Conservation (phyloP, 1,284 basidiomycete species). For the Tilletiopsis washingtonensis region DNA sequence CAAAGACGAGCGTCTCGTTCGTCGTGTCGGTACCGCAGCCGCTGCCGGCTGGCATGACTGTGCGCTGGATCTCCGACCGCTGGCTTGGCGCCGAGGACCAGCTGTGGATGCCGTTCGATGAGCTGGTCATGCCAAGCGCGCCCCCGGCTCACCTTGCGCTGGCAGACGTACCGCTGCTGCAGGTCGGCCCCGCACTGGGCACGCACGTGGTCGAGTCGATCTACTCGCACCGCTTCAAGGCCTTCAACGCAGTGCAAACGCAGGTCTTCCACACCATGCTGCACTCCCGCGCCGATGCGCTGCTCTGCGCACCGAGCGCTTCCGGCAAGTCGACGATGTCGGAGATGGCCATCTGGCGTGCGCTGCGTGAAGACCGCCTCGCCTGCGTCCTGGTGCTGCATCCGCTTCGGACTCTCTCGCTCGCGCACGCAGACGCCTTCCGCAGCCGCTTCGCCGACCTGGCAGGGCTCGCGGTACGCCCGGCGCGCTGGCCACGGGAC, state of each 20-base stretch:
- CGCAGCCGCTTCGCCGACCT: background rate
- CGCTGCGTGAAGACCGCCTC: slow-evolving; percentile 39
- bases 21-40: slow-evolving; percentile 58
- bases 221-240: slow-evolving; percentile 48
- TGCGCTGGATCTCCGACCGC: slow-evolving; percentile 77
- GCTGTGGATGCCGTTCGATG: slow-evolving; percentile 59
- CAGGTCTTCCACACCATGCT: slow-evolving; percentile 79
- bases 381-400: slow-evolving; percentile 1
- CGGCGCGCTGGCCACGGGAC: background rate
- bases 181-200: slow-evolving; percentile 51
- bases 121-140: slow-evolving; percentile 67
- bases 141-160: slow-evolving; percentile 62
- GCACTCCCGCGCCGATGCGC: slow-evolving; percentile 62
- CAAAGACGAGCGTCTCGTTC: slow-evolving; percentile 62
- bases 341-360: slow-evolving; percentile 64
- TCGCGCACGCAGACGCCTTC: background rate
- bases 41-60: slow-evolving; percentile 45
- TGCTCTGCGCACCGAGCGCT: slow-evolving; percentile 74
- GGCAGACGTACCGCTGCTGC: slow-evolving; percentile 75
- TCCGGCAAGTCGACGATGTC: slow-evolving; percentile 74
- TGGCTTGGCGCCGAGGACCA: slow-evolving; percentile 90
- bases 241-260: slow-evolving; percentile 80
- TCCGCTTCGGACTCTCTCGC: background rate
- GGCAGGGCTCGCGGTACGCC: background rate
- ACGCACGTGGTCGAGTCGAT: background rate